Conservation (phyloP, 495 filamentous ascomycete genomes). For the Aspergillus hancockii region DNA sequence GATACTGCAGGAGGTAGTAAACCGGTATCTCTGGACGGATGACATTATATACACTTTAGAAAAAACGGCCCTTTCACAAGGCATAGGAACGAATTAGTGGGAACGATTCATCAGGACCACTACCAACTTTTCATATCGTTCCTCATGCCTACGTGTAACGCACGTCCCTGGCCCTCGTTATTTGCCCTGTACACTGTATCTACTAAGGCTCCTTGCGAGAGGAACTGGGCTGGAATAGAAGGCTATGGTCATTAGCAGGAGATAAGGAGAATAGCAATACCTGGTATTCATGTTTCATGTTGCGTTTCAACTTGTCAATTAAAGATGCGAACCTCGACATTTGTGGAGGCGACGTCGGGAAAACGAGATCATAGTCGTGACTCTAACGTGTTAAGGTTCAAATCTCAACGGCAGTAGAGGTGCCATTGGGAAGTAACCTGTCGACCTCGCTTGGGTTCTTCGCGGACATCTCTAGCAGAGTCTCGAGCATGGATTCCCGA, state of each 20-base stretch:
- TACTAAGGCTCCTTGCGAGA: neutral
- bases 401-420: conserved; percentile 43
- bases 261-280: neutral
- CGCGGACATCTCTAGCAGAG: conserved; percentile 62
- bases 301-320: neutral
- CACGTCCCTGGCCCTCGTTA: neutral
- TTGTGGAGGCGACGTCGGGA: neutral
- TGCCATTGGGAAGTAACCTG: conserved; percentile 25
- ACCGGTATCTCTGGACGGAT: neutral
- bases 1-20: neutral
- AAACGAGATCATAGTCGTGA: neutral
- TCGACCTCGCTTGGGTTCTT: conserved; percentile 25
- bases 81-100: neutral
- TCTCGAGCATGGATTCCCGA: conserved; percentile 77
- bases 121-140: neutral
- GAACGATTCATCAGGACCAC: conserved; percentile 1
- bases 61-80: neutral
- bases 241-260: neutral
- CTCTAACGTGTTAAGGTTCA: conserved; percentile 16
- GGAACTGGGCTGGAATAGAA: neutral
- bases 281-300: conserved; percentile 2
- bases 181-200: neutral
- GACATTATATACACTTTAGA: conserved; percentile 13
- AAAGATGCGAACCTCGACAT: neutral
- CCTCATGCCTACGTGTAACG: neutral